Percentiles rank a stretch among this genome's conserved stretches.
These are phyloP conservation scores for Baeospora myosura DNA, from an alignment of 1,284 basidiomycete species.

Conservation along the genomic window DNA sequence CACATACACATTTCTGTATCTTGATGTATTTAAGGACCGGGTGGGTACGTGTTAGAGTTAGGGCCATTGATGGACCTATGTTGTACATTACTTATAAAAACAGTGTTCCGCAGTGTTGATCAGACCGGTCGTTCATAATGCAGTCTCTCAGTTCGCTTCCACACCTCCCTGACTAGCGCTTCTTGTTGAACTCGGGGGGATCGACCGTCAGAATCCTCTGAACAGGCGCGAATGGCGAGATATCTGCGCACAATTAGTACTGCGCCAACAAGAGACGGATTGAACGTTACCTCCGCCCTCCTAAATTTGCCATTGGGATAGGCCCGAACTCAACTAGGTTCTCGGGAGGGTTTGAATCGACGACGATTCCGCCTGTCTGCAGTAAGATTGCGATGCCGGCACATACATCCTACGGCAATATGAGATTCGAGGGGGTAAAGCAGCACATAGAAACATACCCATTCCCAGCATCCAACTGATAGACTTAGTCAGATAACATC, in stretches of 20 bases:
- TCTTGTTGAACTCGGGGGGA: slow-evolving; percentile 14
- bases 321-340: slow-evolving; percentile 13
- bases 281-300: slow-evolving; percentile 13
- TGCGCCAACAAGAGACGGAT: not conserved
- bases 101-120: too few relatives aligned
- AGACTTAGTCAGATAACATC: too few relatives aligned
- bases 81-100: too few relatives aligned
- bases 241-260: too few relatives aligned
- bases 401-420: slow-evolving; percentile 16
- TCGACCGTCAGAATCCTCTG: slow-evolving; percentile 15
- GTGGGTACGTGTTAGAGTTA: too few relatives aligned
- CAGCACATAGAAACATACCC: slow-evolving; percentile 7
- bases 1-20: too few relatives aligned
- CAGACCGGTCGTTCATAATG: slow-evolving; percentile 12
- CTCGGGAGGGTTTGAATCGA: slow-evolving; percentile 18
- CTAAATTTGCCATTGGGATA: slow-evolving; percentile 20
- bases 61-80: too few relatives aligned
- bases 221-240: slow-evolving; percentile 18
- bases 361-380: slow-evolving; percentile 20
- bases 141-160: slow-evolving; percentile 14
- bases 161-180: slow-evolving; percentile 13
- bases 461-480: slow-evolving; percentile 16
- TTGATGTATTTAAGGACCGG: too few relatives aligned
- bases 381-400: slow-evolving; percentile 19
- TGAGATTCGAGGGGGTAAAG: not conserved